Base-by-base conservation (phyloP, 2,329 filamentous ascomycete genomes). In the Aspergillus hiratsukae region DNA sequence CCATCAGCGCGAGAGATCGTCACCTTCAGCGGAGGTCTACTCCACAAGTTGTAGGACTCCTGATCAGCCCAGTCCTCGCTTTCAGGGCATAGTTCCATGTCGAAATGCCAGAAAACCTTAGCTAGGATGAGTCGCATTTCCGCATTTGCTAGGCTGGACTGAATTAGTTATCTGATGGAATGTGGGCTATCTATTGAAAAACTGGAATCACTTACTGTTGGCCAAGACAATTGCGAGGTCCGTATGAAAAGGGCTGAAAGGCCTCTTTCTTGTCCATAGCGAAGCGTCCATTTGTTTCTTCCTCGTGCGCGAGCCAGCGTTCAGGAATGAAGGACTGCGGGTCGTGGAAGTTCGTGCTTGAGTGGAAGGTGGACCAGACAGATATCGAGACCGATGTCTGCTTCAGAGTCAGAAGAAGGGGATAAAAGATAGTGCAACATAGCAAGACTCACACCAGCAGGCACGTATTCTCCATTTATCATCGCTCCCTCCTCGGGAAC, bases 61-160 rank as follows among this genome's bases (percentile, higher is more conserved):
- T 77, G 75, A 1, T 70, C 57, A 3, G 19, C 11, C 66, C 66
- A 69, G 14, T 54, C n/a, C 3, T 46, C 1, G 4, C 57, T 60
- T 51, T 75, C 70, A 0, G 66, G 56, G 10, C 59, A 64, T 3
- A 77, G 65, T 25, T 71, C 64, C 2, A 77, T 48, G 41, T 78
- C 75, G 35, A 76, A 77, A 31, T 69, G 62, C 55, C 66, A 75
- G 3, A 76, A 51, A 0, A 75, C 51, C 21, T 72, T 75, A 5
- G 72, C 60, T 3, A 74, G 59, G n/a, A 78, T 69, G 1, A 76
- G 63, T 3, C 75, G 75, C 68, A 77, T 75, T 58, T 77, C 75
- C 23, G 60, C 60, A 31, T 66, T 64, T 19, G 67, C 66, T 3
- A 72, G 59, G 43, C 66, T 77, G 37, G 21, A 10, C 3, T 2